A percentile compares a stretch with the other conserved stretches of the same genome.
These are phyloP conservation scores for Ophiostoma novo-ulmi DNA, from an alignment of 2,329 filamentous ascomycete genomes.

Conservation along the genomic window DNA sequence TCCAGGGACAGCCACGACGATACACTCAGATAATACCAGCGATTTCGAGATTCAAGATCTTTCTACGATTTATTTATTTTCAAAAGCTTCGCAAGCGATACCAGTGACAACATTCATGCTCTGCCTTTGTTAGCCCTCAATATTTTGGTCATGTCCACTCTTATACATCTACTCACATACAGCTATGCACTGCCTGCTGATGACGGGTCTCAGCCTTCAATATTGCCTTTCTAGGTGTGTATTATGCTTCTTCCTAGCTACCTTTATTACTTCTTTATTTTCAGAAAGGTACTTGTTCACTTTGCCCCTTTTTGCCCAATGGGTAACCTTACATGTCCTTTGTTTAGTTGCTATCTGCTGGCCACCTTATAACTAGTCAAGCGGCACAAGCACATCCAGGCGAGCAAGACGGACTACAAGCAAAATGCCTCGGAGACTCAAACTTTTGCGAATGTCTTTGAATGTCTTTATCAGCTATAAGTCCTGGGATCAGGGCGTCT, in stretches of 20 bases:
- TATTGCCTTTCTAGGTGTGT: not conserved
- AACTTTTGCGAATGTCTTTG: no score
- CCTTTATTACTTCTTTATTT: not conserved
- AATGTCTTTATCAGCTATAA: no score
- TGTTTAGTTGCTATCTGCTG: not conserved
- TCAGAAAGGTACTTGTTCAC: no score
- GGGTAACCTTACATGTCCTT: not conserved
- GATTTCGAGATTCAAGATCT: not conserved
- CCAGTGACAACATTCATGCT: not conserved
- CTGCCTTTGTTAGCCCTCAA: not conserved
- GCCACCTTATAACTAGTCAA: not conserved
- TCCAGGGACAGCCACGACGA: constrained; percentile 9
- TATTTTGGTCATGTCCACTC: not conserved
- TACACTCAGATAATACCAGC: constrained; percentile 9
- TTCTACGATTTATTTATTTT: not conserved
- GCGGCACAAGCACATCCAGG: not conserved
- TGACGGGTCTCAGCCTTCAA: no score
- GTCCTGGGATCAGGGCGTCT: not conserved
- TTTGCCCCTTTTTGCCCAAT: not conserved
- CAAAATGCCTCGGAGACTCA: no score
- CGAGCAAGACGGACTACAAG: not conserved
- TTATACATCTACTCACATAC: no score
- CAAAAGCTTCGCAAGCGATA: not conserved
- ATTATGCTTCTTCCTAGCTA: not conserved
- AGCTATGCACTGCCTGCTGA: no score